Evolutionary conservation across 306 rosid species (phyloP), one percentile per base, ranked within the genome.

Genomic region (Vicia villosa): DNA sequence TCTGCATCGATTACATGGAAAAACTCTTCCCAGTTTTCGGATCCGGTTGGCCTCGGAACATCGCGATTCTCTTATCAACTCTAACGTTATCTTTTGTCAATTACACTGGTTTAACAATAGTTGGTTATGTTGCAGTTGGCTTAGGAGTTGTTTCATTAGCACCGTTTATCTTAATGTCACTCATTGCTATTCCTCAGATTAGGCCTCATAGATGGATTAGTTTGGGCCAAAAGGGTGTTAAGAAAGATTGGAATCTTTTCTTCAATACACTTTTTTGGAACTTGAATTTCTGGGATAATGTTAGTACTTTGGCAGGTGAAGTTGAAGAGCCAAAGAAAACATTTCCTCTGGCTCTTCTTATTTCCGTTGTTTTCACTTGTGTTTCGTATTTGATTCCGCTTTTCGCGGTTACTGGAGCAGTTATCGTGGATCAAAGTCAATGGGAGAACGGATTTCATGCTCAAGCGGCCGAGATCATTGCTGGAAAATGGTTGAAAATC

Each of bases 381-480:
- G 79, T 81, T 0, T 68, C 84, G 0, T 81, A 81, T 37, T 45
- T 81, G 69, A 55, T 81, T 5, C 84, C 84, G 0, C 64, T 81
- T 0, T 43, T 81, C 4, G 84, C 84, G 4, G 81, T 76, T 7
- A 81, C 52, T 1, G 84, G 84, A 0, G 43, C 80, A 1, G 74
- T 82, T 10, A 3, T 13, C 6, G 80, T 82, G 0, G 77, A 63
- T 3, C 85, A 82, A 57, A 69, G 17, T 26, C 14, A 40, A 4
- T 82, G 85, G 85, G 80, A 77, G 43, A 50, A 26, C 2, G 85
- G 85, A 30, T 82, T 82, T 58, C 86, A 81, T 40, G 87, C 88
- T 0, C 69, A 70, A 13, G 86, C 86, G 0, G 96, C 84, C 4
- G 85, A 83, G 26, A 66, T 82, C 1, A 81, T 89, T 6, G 90